Evolutionary conservation across 306 rosid genomes (phyloP), one percentile per base, ranked within the genome.

Genomic region (Crataegus laevigata): DNA sequence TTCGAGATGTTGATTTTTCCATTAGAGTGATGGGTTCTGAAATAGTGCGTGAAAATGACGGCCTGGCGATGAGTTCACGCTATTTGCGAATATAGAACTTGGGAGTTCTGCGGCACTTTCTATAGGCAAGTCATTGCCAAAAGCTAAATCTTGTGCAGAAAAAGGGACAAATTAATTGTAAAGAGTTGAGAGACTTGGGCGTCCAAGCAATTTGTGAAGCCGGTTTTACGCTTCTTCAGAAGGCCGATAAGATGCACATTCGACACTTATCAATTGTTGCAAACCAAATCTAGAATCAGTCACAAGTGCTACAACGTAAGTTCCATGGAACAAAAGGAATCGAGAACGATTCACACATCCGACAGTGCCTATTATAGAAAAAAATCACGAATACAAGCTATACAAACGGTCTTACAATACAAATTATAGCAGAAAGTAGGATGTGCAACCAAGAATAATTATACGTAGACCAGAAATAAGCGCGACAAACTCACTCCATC

Each of bases 11-110:
- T 81, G 97, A 94, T 78, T 92, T 94, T 82, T 70, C 89, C 40
- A 71, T 90, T 47, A 75, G 87, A 79, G 84, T 94, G 69, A 79
- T 94, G 13, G 96, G 97, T 58, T 89, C 85, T 34, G 96, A 92
- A 52, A 58, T 92, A 66, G 75, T 78, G 22, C 93, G 97, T 7
- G 96, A 92, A 8, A 62, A 24, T 0, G 96, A 94, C 79, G 99
- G 99, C 69, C 84, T 94, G 11, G 99, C 99, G 72, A 79, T 90
- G 99, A 89, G 99, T 81, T 94, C 97, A 1, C 93, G 21, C 17
- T 47, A 15, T 47, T 47, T 47, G 54, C 8, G 8, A 47, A 15
- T 1, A 15, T 47, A 47, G 19, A 47, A 47, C 54, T 15, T 15
- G 2, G 5, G 54, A 47, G 54, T 15, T 47, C 8, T 15, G 54